Conservation (phyloP, 2,329 filamentous ascomycete genomes). For the Trichophyton schoenleinii region DNA sequence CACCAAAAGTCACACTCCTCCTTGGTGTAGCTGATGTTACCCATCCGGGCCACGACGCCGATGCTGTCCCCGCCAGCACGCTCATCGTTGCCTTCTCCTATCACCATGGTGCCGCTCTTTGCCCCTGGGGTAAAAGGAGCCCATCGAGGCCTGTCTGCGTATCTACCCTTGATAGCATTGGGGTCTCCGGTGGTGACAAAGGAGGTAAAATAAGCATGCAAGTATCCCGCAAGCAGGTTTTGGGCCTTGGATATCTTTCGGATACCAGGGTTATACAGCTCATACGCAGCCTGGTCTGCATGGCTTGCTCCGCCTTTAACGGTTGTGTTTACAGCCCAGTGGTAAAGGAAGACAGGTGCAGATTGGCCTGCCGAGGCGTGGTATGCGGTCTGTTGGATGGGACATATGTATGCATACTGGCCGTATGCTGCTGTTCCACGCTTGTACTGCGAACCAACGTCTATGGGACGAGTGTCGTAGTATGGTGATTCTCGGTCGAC, state of each 20-base stretch:
- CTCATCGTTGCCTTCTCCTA: conserved; percentile 40
- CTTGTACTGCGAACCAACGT: conserved; percentile 41
- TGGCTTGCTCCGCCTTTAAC: conserved; percentile 37
- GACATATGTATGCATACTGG: conserved; percentile 39
- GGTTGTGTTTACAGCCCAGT: conserved; percentile 40
- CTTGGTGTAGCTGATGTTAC: conserved; percentile 31
- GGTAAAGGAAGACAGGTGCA: conserved; percentile 39
- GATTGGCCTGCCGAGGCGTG: conserved; percentile 24
- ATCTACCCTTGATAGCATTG: conserved; percentile 24
- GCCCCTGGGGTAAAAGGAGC: conserved; percentile 19
- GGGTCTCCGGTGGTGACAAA: conserved; percentile 39
- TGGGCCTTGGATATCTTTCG: conserved; percentile 28
- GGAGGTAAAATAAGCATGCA: conserved; percentile 39
- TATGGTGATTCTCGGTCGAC: conserved; percentile 32
- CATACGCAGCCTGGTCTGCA: conserved; percentile 39
- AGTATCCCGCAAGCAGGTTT: conserved; percentile 29
- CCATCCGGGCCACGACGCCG: conserved; percentile 31
- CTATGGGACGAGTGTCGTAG: conserved; percentile 18
- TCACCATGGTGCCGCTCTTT: conserved; percentile 29
- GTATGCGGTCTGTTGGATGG: conserved; percentile 36
- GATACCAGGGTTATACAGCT: conserved; percentile 30
- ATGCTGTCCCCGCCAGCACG: conserved; percentile 30
- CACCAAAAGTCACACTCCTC: conserved; percentile 40
- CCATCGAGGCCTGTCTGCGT: conserved; percentile 26
- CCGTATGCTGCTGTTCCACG: conserved; percentile 39